These are phyloP conservation scores for Alternaria viburni DNA, from an alignment of 2,329 filamentous ascomycete genomes.

Conservation along the genomic window DNA sequence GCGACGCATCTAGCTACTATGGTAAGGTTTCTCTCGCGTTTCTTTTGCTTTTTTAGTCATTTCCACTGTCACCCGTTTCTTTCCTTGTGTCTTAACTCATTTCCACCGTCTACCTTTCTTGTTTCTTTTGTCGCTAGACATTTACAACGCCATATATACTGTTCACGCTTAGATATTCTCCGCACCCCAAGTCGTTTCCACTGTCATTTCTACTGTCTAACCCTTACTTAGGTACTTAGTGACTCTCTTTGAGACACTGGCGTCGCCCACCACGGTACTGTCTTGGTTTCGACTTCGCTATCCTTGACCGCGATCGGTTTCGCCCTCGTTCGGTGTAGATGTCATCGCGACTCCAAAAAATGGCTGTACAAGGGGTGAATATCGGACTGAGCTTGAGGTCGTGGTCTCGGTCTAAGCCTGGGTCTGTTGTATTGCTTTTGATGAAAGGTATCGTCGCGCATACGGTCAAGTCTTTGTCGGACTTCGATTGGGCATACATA, in stretches of 20 bases:
- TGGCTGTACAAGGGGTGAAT: too few species aligned
- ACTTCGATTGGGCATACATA: too few species aligned
- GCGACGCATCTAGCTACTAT: not conserved
- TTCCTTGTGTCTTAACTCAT: not conserved
- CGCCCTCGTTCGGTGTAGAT: not conserved
- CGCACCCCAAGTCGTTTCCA: not conserved
- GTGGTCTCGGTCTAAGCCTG: not conserved
- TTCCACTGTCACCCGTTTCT: not conserved
- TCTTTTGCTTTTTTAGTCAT: not conserved
- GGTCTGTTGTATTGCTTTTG: not conserved
- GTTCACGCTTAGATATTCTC: not conserved
- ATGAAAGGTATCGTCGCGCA: rapidly evolving
- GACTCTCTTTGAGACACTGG: not conserved
- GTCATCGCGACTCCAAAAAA: not conserved
- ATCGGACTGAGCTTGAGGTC: not conserved
- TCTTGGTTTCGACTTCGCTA: not conserved
- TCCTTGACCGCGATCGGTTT: not conserved
- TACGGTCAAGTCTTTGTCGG: not conserved
- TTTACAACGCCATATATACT: not conserved
- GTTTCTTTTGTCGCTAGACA: not conserved
- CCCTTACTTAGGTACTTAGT: not conserved
- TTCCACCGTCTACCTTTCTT: not conserved
- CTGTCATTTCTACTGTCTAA: not conserved
- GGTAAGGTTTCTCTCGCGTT: not conserved
- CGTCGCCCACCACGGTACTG: not conserved